Conservation (phyloP, 352 stramenopile species). For the Pythium periplocum region DNA sequence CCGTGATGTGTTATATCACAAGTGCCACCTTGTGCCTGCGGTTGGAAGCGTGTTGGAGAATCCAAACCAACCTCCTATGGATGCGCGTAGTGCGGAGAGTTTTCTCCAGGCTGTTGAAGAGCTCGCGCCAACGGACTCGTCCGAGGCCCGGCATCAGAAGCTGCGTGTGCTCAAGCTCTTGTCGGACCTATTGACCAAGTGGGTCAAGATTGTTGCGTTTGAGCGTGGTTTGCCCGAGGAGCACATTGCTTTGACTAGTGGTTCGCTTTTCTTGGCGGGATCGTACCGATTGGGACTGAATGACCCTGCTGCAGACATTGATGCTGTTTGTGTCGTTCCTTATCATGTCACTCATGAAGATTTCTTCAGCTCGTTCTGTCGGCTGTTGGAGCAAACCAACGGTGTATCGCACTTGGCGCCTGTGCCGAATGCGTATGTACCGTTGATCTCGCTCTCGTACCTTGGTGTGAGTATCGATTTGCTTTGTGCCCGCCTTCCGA, state of each 20-base stretch:
- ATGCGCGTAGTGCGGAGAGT: slow-evolving; percentile 24
- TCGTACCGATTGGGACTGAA: slow-evolving; percentile 85
- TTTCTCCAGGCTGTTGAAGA: slow-evolving; percentile 56
- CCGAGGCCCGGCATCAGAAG: slow-evolving; percentile 53
- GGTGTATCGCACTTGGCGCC: slow-evolving; percentile 73
- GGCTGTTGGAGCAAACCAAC: slow-evolving; percentile 50
- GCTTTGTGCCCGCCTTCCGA: slow-evolving; percentile 82
- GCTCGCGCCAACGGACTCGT: slow-evolving; percentile 45
- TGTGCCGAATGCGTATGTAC: slow-evolving; percentile 89
- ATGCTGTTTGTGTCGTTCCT: slow-evolving; percentile 77
- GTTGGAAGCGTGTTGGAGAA: slow-evolving; percentile 59
- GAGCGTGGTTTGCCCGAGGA: slow-evolving; percentile 63
- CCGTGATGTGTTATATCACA: slow-evolving; percentile 79
- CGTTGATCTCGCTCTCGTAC: slow-evolving; percentile 89
- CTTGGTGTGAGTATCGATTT: slow-evolving; percentile 88
- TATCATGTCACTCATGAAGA: slow-evolving; percentile 80
- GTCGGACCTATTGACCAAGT: slow-evolving; percentile 66
- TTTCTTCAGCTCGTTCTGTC: slow-evolving; percentile 81
- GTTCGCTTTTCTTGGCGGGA: slow-evolving; percentile 76
- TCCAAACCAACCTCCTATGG: slow-evolving; percentile 27
- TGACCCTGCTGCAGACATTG: slow-evolving; percentile 79
- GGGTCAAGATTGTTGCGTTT: slow-evolving; percentile 70
- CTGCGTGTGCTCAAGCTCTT: slow-evolving; percentile 61
- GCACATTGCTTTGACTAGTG: slow-evolving; percentile 67
- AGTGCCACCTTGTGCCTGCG: slow-evolving; percentile 68